Conservation (phyloP, 768 basidiomycete genomes). For the Psilocybe cubensis region DNA sequence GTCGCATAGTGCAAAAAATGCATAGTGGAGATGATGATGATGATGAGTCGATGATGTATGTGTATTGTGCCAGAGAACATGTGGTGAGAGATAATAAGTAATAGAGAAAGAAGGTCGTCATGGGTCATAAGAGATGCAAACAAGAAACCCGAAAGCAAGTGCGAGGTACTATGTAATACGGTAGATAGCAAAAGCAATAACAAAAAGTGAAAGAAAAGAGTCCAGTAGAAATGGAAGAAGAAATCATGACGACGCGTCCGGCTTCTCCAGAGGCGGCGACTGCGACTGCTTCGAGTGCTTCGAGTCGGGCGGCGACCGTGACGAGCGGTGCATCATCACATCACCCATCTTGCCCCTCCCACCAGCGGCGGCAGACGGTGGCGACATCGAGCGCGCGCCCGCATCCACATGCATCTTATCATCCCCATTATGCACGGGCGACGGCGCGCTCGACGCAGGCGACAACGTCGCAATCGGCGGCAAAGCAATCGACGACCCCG, state of each 20-base stretch:
- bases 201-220: constrained; percentile 11
- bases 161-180: neutral
- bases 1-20: neutral
- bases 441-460: constrained; percentile 59
- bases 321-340: constrained; percentile 50
- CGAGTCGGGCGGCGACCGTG: constrained; percentile 46
- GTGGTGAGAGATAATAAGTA: neutral
- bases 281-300: constrained; percentile 49
- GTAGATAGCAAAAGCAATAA: neutral
- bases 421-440: constrained; percentile 47
- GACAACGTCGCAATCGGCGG: constrained; percentile 76
- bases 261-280: constrained; percentile 57
- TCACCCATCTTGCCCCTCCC: constrained; percentile 54
- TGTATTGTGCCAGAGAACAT: too few relatives aligned
- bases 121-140: neutral
- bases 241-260: constrained; percentile 27
- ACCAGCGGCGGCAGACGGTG: constrained; percentile 34
- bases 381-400: constrained; percentile 46
- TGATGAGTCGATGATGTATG: too few relatives aligned
- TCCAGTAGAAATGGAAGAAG: constrained; percentile 9
- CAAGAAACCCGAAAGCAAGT: neutral
- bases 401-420: constrained; percentile 59
- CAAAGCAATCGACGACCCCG: constrained; percentile 51
- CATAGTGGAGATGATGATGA: neutral
- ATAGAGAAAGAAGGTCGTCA: neutral